These are phyloP conservation scores for Pleomassaria siparia DNA, from an alignment of 2,329 filamentous ascomycete genomes.

Conservation along the genomic window DNA sequence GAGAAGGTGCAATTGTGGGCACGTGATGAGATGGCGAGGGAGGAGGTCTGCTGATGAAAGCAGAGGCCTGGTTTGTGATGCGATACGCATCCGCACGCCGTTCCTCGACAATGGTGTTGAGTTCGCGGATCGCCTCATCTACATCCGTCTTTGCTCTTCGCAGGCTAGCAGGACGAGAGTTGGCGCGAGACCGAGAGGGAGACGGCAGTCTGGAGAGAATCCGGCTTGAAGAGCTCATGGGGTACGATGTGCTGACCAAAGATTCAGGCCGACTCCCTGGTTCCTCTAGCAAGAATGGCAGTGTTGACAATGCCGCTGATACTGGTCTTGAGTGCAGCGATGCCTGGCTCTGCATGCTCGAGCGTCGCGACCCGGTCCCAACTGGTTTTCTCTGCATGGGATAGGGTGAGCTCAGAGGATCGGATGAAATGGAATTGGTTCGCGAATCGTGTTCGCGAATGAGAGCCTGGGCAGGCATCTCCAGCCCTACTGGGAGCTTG, in stretches of 20 bases:
- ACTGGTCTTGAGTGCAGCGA: constrained; percentile 16
- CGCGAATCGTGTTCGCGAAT: constrained; percentile 34
- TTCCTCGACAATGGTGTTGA: constrained; percentile 54
- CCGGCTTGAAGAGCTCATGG: constrained; percentile 16
- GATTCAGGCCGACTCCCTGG: constrained; percentile 21
- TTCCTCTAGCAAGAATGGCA: constrained; percentile 30
- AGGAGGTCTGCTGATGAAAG: constrained; percentile 29
- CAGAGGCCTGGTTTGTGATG: constrained; percentile 28
- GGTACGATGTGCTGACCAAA: constrained; percentile 19
- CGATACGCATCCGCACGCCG: constrained; percentile 43
- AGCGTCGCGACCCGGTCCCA: constrained; percentile 28
- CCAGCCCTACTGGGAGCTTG: constrained; percentile 24
- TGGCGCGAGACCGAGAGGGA: constrained; percentile 38
- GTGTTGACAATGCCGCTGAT: constrained; percentile 19
- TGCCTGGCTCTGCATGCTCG: constrained; percentile 31
- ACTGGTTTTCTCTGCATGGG: constrained; percentile 38
- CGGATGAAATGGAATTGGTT: constrained; percentile 30
- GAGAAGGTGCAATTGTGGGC: constrained; percentile 49
- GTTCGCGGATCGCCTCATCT: constrained; percentile 50
- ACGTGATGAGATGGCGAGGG: constrained; percentile 45
- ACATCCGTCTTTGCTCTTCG: constrained; percentile 43
- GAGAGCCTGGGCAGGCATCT: constrained; percentile 35
- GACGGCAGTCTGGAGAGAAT: constrained; percentile 34
- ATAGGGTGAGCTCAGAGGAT: constrained; percentile 25
- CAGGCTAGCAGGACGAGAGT: constrained; percentile 37